phyloP scores from a whole-genome alignment of 139 green algal genomes.

The Coelastrella sp. region DNA sequence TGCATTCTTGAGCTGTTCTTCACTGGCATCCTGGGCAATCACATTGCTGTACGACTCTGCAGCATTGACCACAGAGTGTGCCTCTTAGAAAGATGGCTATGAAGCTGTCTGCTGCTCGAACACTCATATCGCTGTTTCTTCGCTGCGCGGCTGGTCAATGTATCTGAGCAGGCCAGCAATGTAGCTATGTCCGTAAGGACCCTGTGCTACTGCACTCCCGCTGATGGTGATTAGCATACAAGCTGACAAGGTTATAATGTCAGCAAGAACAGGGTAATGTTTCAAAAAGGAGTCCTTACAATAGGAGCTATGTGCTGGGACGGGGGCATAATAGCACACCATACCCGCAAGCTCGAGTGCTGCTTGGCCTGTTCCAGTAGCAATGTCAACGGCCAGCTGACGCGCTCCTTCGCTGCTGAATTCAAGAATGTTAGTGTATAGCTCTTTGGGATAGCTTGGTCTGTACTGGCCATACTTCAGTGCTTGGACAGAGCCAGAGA shows the following conservation, averaged over 20 bases:
- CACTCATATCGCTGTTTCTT: not conserved
- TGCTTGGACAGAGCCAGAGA: not conserved
- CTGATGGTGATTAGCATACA: too few relatives aligned
- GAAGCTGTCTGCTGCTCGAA: not conserved
- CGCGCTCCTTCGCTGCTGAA: not conserved
- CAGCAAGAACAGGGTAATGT: not conserved
- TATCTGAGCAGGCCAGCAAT: too few relatives aligned
- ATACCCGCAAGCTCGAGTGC: not conserved
- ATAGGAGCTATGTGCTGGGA: not conserved
- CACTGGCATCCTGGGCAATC: conserved; percentile 16
- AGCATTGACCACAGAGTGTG: not conserved
- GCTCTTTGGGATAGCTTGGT: not conserved
- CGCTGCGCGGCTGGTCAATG: too few relatives aligned
- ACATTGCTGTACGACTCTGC: conserved; percentile 1
- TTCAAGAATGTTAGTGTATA: not conserved
- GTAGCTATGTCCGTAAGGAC: too few relatives aligned
- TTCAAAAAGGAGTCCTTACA: too few relatives aligned
- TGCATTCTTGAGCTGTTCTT: conserved; percentile 25
- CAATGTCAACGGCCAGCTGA: conserved; percentile 4
- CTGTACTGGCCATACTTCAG: not conserved
- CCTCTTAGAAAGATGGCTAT: not conserved
- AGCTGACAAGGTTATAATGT: too few relatives aligned
- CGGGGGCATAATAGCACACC: not conserved
- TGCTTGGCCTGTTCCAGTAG: conserved; percentile 21
- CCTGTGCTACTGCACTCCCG: too few relatives aligned